phyloP scores from a whole-genome alignment of 768 basidiomycete genomes.

The Mycena galericulata region DNA sequence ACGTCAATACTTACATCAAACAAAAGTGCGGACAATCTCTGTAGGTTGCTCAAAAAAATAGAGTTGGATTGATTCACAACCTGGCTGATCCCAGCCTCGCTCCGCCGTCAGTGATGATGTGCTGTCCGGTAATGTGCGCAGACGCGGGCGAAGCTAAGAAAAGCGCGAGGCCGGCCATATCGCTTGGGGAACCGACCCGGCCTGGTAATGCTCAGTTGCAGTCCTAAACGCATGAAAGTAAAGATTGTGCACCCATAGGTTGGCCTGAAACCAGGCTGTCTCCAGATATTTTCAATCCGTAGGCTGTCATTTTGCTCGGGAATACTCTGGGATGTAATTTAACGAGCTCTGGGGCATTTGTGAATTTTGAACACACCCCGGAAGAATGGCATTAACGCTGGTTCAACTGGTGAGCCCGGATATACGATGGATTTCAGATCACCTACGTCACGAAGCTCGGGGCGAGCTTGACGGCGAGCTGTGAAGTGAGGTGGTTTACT shows the following conservation, averaged over 20 bases:
- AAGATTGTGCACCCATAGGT: constrained; percentile 75
- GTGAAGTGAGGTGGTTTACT: constrained; percentile 85
- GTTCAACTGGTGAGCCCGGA: background rate
- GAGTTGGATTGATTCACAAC: no score
- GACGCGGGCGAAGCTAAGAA: constrained; percentile 80
- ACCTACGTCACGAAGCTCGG: constrained; percentile 70
- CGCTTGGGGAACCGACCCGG: constrained; percentile 71
- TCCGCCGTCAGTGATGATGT: constrained; percentile 81
- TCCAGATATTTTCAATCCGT: constrained; percentile 67
- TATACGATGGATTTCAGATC: no score
- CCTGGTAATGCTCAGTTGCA: constrained; percentile 51
- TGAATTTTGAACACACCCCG: no score
- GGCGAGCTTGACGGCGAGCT: constrained; percentile 75
- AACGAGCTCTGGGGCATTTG: no score
- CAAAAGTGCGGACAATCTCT: no score
- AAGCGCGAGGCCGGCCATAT: constrained; percentile 78
- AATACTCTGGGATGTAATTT: constrained; percentile 74
- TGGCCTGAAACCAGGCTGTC: constrained; percentile 66
- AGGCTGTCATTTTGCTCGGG: constrained; percentile 89
- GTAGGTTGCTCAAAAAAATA: no score
- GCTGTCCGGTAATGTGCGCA: constrained; percentile 80
- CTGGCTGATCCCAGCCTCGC: constrained; percentile 40
- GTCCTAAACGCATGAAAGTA: background rate
- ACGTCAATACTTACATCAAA: no score
- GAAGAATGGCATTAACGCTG: constrained; percentile 87